phyloP scores from a whole-genome alignment of 352 stramenopile species.

The Pythium periplocum region DNA sequence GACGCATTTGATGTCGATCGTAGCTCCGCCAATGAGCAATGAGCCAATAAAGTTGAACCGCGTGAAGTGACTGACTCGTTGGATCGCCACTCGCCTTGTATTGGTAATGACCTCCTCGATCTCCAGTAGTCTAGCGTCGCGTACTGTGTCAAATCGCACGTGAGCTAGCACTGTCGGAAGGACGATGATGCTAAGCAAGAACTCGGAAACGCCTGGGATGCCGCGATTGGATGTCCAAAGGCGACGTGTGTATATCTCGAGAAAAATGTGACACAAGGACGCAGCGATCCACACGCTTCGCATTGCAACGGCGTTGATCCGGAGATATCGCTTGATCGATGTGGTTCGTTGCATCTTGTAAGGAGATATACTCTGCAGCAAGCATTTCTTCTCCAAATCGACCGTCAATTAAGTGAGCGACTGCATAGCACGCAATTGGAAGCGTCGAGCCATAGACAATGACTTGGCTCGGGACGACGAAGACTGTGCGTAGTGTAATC shows the following conservation, averaged over 20 bases:
- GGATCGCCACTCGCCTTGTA: not conserved
- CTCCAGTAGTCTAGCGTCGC: slow-evolving; percentile 3
- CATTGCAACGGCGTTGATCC: slow-evolving; percentile 22
- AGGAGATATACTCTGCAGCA: slow-evolving; percentile 10
- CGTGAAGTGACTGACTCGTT: slow-evolving; percentile 3
- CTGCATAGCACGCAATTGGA: slow-evolving; percentile 24
- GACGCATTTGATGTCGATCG: not conserved
- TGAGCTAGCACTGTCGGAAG: slow-evolving; percentile 12
- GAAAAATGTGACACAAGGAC: slow-evolving; percentile 8
- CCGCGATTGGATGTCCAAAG: slow-evolving; percentile 12
- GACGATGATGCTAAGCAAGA: slow-evolving; percentile 18
- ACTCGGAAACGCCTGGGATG: slow-evolving; percentile 17
- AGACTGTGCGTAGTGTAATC: slow-evolving; percentile 8
- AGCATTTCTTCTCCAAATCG: slow-evolving; percentile 14
- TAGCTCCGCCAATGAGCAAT: not conserved
- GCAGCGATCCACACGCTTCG: slow-evolving; percentile 24
- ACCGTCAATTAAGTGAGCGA: slow-evolving; percentile 27
- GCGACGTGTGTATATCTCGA: slow-evolving; percentile 4
- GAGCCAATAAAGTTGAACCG: not conserved
- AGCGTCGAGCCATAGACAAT: slow-evolving; percentile 27
- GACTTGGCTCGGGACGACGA: slow-evolving; percentile 27
- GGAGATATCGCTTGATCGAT: slow-evolving; percentile 13
- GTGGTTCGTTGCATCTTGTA: not conserved
- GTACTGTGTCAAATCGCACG: slow-evolving; percentile 2
- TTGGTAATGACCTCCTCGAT: slow-evolving; percentile 8